These are phyloP conservation scores for Apostasia ramifera DNA, from an alignment of 106 monocot genomes.

Conservation along the genomic window DNA sequence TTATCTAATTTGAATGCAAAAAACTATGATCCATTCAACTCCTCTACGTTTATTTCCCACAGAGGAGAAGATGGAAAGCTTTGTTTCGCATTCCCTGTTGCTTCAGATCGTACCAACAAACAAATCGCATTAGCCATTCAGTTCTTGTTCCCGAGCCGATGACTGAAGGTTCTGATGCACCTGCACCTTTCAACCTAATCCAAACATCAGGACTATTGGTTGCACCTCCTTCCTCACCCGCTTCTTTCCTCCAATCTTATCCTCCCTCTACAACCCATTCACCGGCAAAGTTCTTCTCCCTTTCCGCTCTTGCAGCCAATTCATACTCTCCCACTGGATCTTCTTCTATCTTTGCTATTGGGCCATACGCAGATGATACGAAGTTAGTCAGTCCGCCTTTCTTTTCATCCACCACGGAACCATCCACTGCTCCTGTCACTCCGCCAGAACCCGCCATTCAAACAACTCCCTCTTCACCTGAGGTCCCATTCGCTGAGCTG, in stretches of 20 bases:
- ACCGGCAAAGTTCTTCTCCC: conserved; percentile 32
- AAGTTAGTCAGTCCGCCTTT: conserved; percentile 73
- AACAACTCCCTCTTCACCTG: conserved; percentile 84
- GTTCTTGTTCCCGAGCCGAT: conserved; percentile 45
- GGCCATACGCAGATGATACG: conserved; percentile 71
- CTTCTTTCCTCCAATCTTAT: conserved; percentile 66
- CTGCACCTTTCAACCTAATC: conserved; percentile 16
- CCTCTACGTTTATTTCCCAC: not conserved
- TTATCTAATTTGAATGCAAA: not conserved
- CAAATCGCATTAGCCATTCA: conserved; percentile 42
- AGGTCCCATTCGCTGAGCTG: conserved; percentile 73
- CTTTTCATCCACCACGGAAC: conserved; percentile 81
- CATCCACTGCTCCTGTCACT: conserved; percentile 72
- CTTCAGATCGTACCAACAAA: conserved; percentile 44
- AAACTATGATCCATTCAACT: too few species aligned
- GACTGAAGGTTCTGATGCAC: conserved; percentile 6
- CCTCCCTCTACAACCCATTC: conserved; percentile 45
- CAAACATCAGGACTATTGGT: conserved; percentile 42
- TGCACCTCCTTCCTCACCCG: conserved; percentile 82
- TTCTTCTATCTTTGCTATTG: conserved; percentile 55
- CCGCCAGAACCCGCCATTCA: conserved; percentile 63
- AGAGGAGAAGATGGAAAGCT: conserved; percentile 59
- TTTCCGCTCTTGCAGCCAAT: conserved; percentile 17
- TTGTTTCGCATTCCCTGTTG: conserved; percentile 58
- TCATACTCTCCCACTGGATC: conserved; percentile 41